Evolutionary conservation across 208 protist species (phyloP), one percentile per base, ranked within the genome.

Genomic region (Trypanosoma platydactyli): DNA sequence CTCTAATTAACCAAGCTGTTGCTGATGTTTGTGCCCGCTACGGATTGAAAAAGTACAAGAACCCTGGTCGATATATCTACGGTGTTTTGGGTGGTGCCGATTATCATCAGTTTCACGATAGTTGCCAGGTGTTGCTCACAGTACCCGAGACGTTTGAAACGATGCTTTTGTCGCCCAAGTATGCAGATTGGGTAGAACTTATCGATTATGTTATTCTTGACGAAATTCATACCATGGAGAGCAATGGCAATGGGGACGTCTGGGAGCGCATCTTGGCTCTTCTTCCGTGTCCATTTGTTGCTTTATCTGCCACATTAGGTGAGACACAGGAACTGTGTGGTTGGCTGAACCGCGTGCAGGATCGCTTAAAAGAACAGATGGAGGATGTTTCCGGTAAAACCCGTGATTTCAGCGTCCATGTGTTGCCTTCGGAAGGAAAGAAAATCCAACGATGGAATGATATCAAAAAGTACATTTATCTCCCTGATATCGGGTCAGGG

Each of bases 161-260:
- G 18, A 77, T 98, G 35, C 80, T 99, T 49, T 65, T 98, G 5
- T 93, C 91, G 3, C 77, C 93, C 38, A 77, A 83, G 59, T 90
- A 94, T 71, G 78, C 83, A 71, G 81, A 91, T 16, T 98, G 88
- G 84, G 73, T 84, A 13, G 74, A 90, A 68, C 68, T 84, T 9
- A 80, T 98, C 35, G 84, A 97, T 69, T 98, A 97, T 79, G 91
- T 98, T 42, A 98, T 98, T 57, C 84, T 98, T 6, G 97, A 98
- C 62, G 97, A 98, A 73, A 94, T 99, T 54, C 97, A 98, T 84
- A 88, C 75, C 25, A 95, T 99, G 82, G 86, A 96, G 56, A 91
- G 83, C 73, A 87, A 80, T 70, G 80, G 84, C 27, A 88, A 93
- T 57, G 96, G 94, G 61, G 79, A 87, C 33, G 71, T 98, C 16